phyloP scores from a whole-genome alignment of 257 asterid genomes.

The Solanum peruvianum region DNA sequence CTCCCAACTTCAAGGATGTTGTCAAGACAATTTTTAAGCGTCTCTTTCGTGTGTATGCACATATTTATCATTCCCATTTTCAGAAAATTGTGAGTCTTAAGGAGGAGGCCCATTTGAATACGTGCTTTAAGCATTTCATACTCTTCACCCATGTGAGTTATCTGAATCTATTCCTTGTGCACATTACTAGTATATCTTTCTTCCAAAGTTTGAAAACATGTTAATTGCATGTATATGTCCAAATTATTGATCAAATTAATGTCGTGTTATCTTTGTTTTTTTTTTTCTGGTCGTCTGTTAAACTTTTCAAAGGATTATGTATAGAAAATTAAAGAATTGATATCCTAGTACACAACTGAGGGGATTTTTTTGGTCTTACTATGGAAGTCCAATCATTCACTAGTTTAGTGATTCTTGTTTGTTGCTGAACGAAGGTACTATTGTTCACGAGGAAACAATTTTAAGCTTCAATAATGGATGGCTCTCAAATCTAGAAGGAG shows the following conservation, averaged over 20 bases:
- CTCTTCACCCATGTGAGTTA: conserved; percentile 64
- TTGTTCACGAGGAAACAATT: not conserved
- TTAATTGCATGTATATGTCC: not conserved
- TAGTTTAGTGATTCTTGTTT: not conserved
- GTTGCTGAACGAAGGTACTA: not conserved
- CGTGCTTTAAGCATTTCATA: conserved; percentile 76
- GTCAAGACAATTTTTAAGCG: conserved; percentile 78
- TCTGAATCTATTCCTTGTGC: not conserved
- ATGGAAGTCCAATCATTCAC: not conserved
- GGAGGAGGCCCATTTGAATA: conserved; percentile 81
- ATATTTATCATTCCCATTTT: conserved; percentile 75
- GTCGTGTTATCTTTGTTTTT: not conserved
- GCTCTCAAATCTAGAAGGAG: not conserved
- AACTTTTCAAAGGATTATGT: not conserved
- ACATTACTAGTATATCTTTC: not conserved
- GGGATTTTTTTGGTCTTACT: not conserved
- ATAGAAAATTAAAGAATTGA: not conserved
- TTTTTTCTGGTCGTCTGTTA: not conserved
- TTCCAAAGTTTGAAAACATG: not conserved
- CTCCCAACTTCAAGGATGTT: conserved; percentile 66
- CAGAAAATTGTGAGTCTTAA: conserved; percentile 64
- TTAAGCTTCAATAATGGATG: not conserved
- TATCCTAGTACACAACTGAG: not conserved
- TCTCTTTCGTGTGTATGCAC: conserved; percentile 75
- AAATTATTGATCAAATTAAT: not conserved